phyloP scores from a whole-genome alignment of 495 filamentous ascomycete species.

The Annulohypoxylon maeteangense region DNA sequence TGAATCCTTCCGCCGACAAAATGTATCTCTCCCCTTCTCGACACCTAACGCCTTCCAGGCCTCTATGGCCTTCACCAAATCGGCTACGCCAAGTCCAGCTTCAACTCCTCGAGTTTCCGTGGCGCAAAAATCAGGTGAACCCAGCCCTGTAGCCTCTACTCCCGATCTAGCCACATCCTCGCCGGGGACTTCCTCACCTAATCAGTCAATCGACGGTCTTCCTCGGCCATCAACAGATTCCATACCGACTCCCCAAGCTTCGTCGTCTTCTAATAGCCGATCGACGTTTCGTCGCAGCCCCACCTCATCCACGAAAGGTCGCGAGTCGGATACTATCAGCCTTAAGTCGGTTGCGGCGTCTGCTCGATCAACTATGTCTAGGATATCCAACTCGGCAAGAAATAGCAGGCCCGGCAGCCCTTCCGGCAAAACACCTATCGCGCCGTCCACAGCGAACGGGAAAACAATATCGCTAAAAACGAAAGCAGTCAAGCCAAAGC shows the following conservation, averaged over 20 bases:
- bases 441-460: slow-evolving; percentile 32
- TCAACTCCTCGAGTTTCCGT: slow-evolving; percentile 56
- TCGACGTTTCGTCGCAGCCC: slow-evolving; percentile 34
- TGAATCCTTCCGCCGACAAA: slow-evolving; percentile 94
- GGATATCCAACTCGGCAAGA: slow-evolving; percentile 47
- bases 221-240: slow-evolving; percentile 41
- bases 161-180: slow-evolving; percentile 50
- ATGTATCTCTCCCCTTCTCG: slow-evolving; percentile 72
- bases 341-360: slow-evolving; percentile 57
- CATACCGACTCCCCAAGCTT: slow-evolving; percentile 23
- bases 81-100: slow-evolving; percentile 47
- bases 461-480: slow-evolving; percentile 5
- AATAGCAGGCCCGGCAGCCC: slow-evolving; percentile 40
- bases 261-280: slow-evolving; percentile 35
- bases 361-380: slow-evolving; percentile 54
- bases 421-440: slow-evolving; percentile 42
- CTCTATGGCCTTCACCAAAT: slow-evolving; percentile 73
- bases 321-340: slow-evolving; percentile 52
- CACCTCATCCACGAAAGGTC: slow-evolving; percentile 36
- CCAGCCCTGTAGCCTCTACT: slow-evolving; percentile 53
- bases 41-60: slow-evolving; percentile 81
- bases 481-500: slow-evolving; percentile 53
- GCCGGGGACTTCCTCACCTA: slow-evolving; percentile 43
- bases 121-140: slow-evolving; percentile 42
- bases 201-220: slow-evolving; percentile 38